These are phyloP conservation scores for Sarcodon sp. DNA, from an alignment of 768 basidiomycete species.

Conservation along the genomic window DNA sequence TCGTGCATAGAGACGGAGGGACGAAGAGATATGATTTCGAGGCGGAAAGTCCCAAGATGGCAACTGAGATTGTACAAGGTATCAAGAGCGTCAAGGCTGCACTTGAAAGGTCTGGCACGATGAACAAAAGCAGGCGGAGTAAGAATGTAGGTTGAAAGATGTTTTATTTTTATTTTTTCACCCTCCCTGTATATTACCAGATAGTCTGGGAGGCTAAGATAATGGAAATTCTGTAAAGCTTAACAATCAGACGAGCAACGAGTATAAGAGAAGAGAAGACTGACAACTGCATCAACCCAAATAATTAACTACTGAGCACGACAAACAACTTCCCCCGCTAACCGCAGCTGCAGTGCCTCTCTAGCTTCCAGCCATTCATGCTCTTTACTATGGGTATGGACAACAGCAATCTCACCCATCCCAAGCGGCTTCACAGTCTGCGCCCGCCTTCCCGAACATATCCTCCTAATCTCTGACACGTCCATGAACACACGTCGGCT, in stretches of 20 bases:
- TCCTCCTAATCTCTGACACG: conserved; percentile 52
- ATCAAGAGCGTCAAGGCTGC: conserved; percentile 52
- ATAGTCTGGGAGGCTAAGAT: no score
- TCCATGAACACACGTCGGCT: conserved; percentile 73
- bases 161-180: background rate
- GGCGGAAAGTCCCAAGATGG: conserved; percentile 74
- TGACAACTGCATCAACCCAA: no score
- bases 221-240: no score
- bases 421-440: conserved; percentile 74
- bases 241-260: no score
- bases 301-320: conserved; percentile 37
- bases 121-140: conserved; percentile 51
- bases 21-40: conserved; percentile 97
- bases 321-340: conserved; percentile 83
- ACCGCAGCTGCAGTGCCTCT: conserved; percentile 70
- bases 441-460: conserved; percentile 76
- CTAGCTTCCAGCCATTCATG: conserved; percentile 86
- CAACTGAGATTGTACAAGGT: conserved; percentile 73
- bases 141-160: conserved; percentile 33
- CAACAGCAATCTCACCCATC: conserved; percentile 87
- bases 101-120: conserved; percentile 51
- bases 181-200: no score
- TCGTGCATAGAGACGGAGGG: conserved; percentile 56
- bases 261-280: no score
- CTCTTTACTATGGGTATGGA: conserved; percentile 58